Percentiles rank a stretch among this genome's conserved stretches.
Conservation (phyloP, 2,329 filamentous ascomycete genomes). For the Teratosphaeria destructans region DNA sequence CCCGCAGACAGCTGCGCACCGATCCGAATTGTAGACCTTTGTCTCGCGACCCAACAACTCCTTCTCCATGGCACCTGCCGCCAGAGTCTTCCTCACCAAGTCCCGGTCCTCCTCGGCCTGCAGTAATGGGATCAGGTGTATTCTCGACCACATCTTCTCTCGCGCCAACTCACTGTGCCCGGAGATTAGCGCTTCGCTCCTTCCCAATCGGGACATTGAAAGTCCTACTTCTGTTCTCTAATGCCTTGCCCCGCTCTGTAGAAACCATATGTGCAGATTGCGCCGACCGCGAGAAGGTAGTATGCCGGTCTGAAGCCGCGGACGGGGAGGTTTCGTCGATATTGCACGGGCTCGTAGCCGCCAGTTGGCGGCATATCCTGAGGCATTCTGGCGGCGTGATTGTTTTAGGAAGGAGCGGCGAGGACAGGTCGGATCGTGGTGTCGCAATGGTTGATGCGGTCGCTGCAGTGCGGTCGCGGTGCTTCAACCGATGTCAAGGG, state of each 20-base stretch:
- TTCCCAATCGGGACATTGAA: not conserved
- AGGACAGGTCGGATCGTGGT: not conserved
- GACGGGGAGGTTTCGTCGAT: slow-evolving; percentile 91
- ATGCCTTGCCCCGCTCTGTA: slow-evolving; percentile 75
- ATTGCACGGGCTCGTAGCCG: slow-evolving; percentile 94
- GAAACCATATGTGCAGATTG: slow-evolving; percentile 81
- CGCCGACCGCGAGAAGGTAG: slow-evolving; percentile 65
- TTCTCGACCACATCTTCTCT: slow-evolving; percentile 97
- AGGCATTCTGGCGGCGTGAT: slow-evolving; percentile 52
- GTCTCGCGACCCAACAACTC: slow-evolving; percentile 74
- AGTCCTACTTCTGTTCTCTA: slow-evolving; percentile 72
- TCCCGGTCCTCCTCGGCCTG: slow-evolving; percentile 97
- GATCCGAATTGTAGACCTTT: slow-evolving; percentile 78
- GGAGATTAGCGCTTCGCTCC: not conserved
- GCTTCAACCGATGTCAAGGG: not conserved
- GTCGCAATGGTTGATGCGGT: not conserved
- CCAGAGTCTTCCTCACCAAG: slow-evolving; percentile 74
- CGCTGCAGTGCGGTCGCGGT: not conserved
- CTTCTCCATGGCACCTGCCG: slow-evolving; percentile 83
- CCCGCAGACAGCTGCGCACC: slow-evolving; percentile 46
- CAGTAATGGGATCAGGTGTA: slow-evolving; percentile 84
- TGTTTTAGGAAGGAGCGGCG: not conserved
- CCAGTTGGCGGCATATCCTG: slow-evolving; percentile 94
- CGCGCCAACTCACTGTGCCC: slow-evolving; percentile 70
- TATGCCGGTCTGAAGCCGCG: slow-evolving; percentile 78